Percentiles rank a stretch among this genome's conserved stretches.
Conservation (phyloP, 441 rosid genomes). For the Manihot esculenta region DNA sequence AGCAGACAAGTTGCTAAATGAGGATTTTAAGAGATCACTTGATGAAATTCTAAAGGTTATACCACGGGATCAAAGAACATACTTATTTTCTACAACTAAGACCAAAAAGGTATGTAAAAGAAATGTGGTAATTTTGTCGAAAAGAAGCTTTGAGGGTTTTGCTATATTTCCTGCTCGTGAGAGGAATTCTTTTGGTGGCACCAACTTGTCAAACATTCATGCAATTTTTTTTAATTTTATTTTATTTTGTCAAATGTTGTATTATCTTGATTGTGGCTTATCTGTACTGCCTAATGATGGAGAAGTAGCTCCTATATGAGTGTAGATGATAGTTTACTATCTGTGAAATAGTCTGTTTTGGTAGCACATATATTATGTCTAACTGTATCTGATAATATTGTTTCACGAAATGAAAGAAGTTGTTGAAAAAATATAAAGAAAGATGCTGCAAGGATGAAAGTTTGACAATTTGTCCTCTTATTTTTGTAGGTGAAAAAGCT, state of each 20-base stretch:
- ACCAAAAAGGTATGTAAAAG: conserved; percentile 72
- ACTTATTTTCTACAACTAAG: conserved; percentile 95
- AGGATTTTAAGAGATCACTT: conserved; percentile 92
- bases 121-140: neutral
- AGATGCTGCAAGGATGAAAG: conserved; percentile 15
- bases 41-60: conserved; percentile 73
- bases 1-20: conserved; percentile 92
- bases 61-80: conserved; percentile 71
- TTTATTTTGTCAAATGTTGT: too few relatives aligned
- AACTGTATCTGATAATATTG: conserved; percentile 1
- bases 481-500: conserved; percentile 75
- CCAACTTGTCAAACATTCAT: neutral
- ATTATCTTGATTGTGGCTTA: neutral
- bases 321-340: neutral
- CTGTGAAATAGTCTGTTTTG: neutral
- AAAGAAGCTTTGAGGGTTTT: neutral
- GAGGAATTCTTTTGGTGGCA: neutral
- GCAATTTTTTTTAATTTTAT: neutral
- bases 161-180: neutral
- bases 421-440: neutral
- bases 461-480: conserved; percentile 21
- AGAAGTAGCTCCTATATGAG: neutral
- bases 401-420: neutral
- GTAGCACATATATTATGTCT: too few relatives aligned
- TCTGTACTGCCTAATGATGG: neutral